Evolutionary conservation across 768 basidiomycete species (phyloP).

Genomic region (Artomyces pyxidatus): DNA sequence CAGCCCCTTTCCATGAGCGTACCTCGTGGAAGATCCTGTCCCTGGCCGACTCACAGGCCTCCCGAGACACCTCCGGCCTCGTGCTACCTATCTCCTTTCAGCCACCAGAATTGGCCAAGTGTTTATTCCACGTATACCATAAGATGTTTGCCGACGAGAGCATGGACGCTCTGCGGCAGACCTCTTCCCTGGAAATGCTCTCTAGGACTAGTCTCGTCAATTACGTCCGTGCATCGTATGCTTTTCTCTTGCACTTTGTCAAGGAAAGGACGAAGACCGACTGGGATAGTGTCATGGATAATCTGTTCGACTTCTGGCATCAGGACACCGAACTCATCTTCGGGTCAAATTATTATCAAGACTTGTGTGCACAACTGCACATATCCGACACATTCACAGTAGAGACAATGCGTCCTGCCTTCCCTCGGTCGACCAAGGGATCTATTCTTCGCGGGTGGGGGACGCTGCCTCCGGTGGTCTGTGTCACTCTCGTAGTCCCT

Average conservation of each 20-base stretch:
- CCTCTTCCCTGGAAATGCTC: background rate
- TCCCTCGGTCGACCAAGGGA: background rate
- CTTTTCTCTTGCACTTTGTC: conserved; percentile 33
- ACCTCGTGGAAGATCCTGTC: conserved; percentile 1
- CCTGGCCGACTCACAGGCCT: conserved; percentile 12
- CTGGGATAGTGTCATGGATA: conserved; percentile 37
- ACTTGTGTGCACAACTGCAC: background rate
- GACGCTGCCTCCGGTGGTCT: conserved; percentile 29
- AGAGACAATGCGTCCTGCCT: conserved; percentile 7
- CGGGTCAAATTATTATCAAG: background rate
- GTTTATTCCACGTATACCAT: conserved; percentile 36
- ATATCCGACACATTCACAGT: background rate
- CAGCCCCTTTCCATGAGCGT: background rate
- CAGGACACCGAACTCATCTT: background rate
- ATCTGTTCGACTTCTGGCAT: conserved; percentile 18
- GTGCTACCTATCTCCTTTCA: conserved; percentile 18
- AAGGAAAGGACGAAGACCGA: conserved; percentile 22
- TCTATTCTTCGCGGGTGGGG: conserved; percentile 16
- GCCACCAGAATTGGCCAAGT: conserved; percentile 25
- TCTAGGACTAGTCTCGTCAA: conserved; percentile 24
- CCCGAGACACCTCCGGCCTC: background rate
- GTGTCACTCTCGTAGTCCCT: conserved; percentile 30
- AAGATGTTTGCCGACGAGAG: conserved; percentile 38
- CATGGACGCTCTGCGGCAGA: conserved; percentile 4
- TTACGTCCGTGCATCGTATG: conserved; percentile 44